Evolutionary conservation across 257 asterid species (phyloP), one percentile per base, ranked within the genome.

Genomic region (Solanum etuberosum): DNA sequence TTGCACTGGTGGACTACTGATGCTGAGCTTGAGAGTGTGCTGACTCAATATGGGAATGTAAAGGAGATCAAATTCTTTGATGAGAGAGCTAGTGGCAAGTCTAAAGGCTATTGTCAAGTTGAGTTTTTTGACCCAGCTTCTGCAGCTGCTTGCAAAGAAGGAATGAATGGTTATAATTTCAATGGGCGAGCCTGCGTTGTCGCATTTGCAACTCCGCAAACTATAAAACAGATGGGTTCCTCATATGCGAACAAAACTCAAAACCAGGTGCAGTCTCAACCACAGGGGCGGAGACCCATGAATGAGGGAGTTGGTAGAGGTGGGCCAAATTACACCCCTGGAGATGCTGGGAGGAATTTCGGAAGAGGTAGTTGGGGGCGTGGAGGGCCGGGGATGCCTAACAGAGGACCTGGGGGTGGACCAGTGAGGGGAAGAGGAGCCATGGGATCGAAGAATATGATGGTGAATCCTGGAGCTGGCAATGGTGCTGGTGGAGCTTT

Each of bases 361-460:
- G 93, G 93, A 31, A 91, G 93, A 72, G 94, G 94, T 83, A 91
- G 90, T 74, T 90, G 91, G 91, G 92, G 90, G 71, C 91, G 96
- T 77, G 93, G 98, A 38, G 96, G 95, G 74, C 93, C 92, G 87
- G 97, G 93, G 82, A 87, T 86, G 80, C 91, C 90, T 65, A 93
- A 92, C 92, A 92, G 89, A 90, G 98, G 96, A 29, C 94, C 95
- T 6, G 98, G 92, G 31, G 90, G 90, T 88, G 98, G 97, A 80
- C 94, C 95, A 84, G 88, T 80, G 80, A 90, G 95, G 83, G 95
- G 93, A 29, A 90, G 95, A 91, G 94, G 93, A 83, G 90, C 85
- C 78, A 68, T 90, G 90, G 92, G 90, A 78, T 80, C 91, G 29
- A 90, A 87, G 90, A 92, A 89, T 57, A 91, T 91, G 91, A 67